These are phyloP conservation scores for Nyctanthes arbortristis DNA, from an alignment of 257 asterid species.

Conservation along the genomic window DNA sequence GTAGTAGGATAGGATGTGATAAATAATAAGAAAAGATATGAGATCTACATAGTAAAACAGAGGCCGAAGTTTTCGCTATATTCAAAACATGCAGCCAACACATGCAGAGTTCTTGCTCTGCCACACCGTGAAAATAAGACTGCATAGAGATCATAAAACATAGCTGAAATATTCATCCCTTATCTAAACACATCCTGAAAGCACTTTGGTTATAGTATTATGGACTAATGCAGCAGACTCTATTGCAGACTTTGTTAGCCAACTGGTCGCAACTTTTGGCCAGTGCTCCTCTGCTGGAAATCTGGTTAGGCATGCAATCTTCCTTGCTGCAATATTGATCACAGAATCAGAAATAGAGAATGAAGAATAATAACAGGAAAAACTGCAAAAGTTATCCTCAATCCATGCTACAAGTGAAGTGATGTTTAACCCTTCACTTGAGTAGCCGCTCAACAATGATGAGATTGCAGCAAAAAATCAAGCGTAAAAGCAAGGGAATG, in stretches of 20 bases:
- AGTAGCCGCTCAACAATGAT: too few relatives aligned
- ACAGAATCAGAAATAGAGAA: not conserved
- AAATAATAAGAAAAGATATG: too few relatives aligned
- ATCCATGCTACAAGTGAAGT: not conserved
- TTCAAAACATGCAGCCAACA: not conserved
- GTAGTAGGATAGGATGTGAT: too few relatives aligned
- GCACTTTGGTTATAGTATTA: constrained; percentile 51
- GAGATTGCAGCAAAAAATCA: too few relatives aligned
- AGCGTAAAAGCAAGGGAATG: too few relatives aligned
- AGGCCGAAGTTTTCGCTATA: not conserved
- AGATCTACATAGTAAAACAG: not conserved
- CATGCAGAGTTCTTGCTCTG: not conserved
- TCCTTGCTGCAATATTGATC: constrained; percentile 62
- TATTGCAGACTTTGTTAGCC: constrained; percentile 76
- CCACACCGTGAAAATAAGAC: not conserved
- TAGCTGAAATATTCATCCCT: not conserved
- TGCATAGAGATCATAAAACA: not conserved
- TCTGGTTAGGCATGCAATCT: constrained; percentile 75
- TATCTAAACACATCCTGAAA: constrained; percentile 34
- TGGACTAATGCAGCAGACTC: constrained; percentile 79
- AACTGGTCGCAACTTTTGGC: constrained; percentile 75
- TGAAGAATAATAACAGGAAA: not conserved
- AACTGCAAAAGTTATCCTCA: not conserved
- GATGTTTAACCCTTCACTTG: not conserved
- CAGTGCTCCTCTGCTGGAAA: constrained; percentile 91